Evolutionary conservation across 2,329 filamentous ascomycete genomes (phyloP).

Genomic region (Cladophialophora yegresii): DNA sequence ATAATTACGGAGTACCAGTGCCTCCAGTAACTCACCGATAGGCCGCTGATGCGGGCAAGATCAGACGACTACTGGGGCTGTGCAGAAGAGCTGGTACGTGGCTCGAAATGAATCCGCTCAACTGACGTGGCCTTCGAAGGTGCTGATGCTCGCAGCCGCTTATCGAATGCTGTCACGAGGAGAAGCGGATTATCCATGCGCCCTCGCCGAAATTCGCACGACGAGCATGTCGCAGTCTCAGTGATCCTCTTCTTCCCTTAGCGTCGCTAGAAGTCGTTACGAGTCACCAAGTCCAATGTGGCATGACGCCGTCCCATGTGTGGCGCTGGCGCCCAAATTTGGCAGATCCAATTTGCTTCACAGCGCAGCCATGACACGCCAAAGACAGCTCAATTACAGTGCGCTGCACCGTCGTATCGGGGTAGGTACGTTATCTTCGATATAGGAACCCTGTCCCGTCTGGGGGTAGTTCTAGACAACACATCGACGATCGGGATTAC

Average conservation of each 20-base stretch:
- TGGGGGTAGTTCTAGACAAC: neutral
- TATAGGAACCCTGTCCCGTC: too few species aligned
- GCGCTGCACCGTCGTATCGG: neutral
- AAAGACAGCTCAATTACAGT: neutral
- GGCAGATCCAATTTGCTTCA: constrained; percentile 23
- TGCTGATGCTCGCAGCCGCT: neutral
- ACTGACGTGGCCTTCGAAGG: neutral
- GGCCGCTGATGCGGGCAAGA: constrained; percentile 1
- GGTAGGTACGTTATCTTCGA: too few species aligned
- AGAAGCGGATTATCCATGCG: neutral
- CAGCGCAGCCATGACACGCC: neutral
- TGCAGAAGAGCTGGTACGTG: neutral
- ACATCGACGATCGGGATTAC: neutral
- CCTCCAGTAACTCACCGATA: neutral
- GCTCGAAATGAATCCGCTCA: neutral
- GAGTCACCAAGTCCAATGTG: constrained; percentile 7
- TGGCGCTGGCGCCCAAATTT: constrained; percentile 3
- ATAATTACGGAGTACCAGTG: too few species aligned
- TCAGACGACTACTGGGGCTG: neutral
- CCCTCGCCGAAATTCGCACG: constrained; percentile 2
- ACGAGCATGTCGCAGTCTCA: neutral
- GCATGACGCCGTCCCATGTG: neutral
- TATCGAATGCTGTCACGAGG: neutral
- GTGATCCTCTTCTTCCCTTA: neutral
- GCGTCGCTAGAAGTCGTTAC: constrained; percentile 8